Conservation (phyloP, 768 basidiomycete species). For the Gymnopilus dilepis region DNA sequence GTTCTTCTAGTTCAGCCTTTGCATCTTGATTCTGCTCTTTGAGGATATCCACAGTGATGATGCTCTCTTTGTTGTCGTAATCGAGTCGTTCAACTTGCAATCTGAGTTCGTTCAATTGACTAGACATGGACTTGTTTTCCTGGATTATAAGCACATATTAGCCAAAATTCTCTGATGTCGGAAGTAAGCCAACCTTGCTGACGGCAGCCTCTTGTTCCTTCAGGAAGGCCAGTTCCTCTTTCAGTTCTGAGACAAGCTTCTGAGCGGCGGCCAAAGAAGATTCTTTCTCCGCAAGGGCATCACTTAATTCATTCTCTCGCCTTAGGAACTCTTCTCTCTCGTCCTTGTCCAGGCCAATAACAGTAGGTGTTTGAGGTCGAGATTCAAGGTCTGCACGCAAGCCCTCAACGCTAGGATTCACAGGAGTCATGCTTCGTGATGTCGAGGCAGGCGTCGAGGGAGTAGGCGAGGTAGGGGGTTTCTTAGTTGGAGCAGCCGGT, state of each 20-base stretch:
- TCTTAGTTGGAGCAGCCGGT: constrained; percentile 57
- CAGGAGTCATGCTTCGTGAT: constrained; percentile 70
- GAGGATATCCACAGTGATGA: constrained; percentile 92
- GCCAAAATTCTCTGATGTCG: not conserved
- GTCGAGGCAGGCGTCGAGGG: constrained; percentile 59
- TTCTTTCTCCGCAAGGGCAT: constrained; percentile 92
- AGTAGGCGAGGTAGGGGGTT: constrained; percentile 66
- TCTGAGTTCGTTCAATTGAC: constrained; percentile 90
- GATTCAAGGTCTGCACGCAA: constrained; percentile 76
- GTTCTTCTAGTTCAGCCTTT: constrained; percentile 86
- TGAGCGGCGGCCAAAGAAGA: constrained; percentile 77
- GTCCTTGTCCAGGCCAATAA: constrained; percentile 89
- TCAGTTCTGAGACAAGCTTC: constrained; percentile 86
- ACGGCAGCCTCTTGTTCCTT: constrained; percentile 87
- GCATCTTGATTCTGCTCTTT: constrained; percentile 93
- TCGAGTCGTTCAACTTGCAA: constrained; percentile 90
- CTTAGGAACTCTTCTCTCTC: constrained; percentile 97
- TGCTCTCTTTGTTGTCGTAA: constrained; percentile 95
- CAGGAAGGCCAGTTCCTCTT: constrained; percentile 87
- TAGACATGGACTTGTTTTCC: constrained; percentile 96
- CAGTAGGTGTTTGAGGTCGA: constrained; percentile 91
- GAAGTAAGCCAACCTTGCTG: constrained; percentile 60
- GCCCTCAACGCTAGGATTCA: constrained; percentile 75
- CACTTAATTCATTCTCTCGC: constrained; percentile 95
- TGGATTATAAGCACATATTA: constrained; percentile 32